A percentile compares a stretch with the other conserved stretches of the same genome.
phyloP scores from a whole-genome alignment of 805 yeast species.

The Candida vaughaniae region DNA sequence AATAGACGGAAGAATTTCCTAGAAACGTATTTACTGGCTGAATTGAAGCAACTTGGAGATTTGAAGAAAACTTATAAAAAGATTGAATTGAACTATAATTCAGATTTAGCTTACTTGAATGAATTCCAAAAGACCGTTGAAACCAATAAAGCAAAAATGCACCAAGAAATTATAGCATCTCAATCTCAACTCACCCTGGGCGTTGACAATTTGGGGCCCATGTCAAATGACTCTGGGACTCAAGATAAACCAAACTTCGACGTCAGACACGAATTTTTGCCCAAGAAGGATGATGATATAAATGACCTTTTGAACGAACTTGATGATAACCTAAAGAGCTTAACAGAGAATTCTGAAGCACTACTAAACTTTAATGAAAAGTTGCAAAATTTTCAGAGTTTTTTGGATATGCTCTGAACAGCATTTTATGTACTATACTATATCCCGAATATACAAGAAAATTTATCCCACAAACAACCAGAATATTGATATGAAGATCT shows the following conservation, averaged over 20 bases:
- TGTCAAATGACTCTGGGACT: neutral
- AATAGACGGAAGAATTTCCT: slow-evolving; percentile 23
- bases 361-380: slow-evolving; percentile 18
- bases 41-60: slow-evolving; percentile 34
- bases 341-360: slow-evolving; percentile 3
- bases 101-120: slow-evolving; percentile 32
- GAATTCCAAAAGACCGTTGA: slow-evolving; percentile 27
- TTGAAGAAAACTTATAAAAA: slow-evolving; percentile 26
- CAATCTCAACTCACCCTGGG: neutral
- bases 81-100: slow-evolving; percentile 22
- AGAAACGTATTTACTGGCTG: slow-evolving; percentile 42
- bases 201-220: neutral
- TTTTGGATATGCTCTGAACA: slow-evolving; percentile 7
- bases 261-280: too few species aligned
- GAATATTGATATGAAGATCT: slow-evolving; percentile 7
- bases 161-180: slow-evolving; percentile 6
- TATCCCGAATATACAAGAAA: too few species aligned
- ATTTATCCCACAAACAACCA: slow-evolving; percentile 12
- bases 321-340: slow-evolving; percentile 3
- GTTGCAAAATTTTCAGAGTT: slow-evolving; percentile 17
- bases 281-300: slow-evolving; percentile 8
- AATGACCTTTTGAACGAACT: slow-evolving; percentile 5
- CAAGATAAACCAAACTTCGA: neutral
- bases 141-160: slow-evolving; percentile 15
- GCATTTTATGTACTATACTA: neutral